These are phyloP conservation scores for Amyloporia xantha DNA, from an alignment of 768 basidiomycete genomes.

Conservation along the genomic window DNA sequence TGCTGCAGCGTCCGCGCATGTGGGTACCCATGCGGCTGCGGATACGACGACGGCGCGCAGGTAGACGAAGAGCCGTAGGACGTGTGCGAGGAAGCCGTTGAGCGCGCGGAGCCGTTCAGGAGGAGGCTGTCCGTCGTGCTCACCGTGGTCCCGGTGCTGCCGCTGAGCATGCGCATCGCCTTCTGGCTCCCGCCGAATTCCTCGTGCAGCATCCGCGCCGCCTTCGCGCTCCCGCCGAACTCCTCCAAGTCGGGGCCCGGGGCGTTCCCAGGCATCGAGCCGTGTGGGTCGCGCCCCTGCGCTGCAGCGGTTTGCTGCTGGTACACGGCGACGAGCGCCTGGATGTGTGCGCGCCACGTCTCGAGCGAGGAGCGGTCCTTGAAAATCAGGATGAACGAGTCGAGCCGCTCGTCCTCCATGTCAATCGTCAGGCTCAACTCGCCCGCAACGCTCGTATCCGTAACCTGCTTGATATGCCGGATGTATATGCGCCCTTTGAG, in stretches of 20 bases:
- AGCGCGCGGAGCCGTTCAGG: conserved; percentile 53
- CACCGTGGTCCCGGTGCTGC: conserved; percentile 55
- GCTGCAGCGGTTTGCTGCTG: conserved; percentile 44
- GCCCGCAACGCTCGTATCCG: conserved; percentile 66
- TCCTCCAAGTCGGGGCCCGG: conserved; percentile 45
- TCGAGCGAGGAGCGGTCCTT: conserved; percentile 85
- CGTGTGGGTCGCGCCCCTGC: conserved; percentile 22
- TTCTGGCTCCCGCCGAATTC: conserved; percentile 78
- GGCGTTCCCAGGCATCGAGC: conserved; percentile 4
- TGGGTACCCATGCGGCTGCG: too few relatives aligned
- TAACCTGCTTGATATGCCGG: conserved; percentile 86
- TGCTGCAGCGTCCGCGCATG: conserved; percentile 21
- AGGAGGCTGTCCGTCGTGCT: conserved; percentile 60
- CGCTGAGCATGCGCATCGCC: conserved; percentile 75
- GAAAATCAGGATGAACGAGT: conserved; percentile 95
- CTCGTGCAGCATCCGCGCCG: conserved; percentile 63
- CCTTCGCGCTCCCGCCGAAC: conserved; percentile 71
- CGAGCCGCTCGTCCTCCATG: conserved; percentile 92
- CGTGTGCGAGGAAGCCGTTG: conserved; percentile 68
- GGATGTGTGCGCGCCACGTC: conserved; percentile 82
- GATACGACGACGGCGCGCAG: conserved; percentile 16
- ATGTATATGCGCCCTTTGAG: conserved; percentile 96
- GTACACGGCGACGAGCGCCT: conserved; percentile 66
- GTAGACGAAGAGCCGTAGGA: conserved; percentile 49
- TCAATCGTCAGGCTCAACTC: conserved; percentile 94